Percentiles rank a stretch among this genome's conserved stretches.
Conservation (phyloP, 192 early-diverging fungal genomes). For the Entrophospora sp. region DNA sequence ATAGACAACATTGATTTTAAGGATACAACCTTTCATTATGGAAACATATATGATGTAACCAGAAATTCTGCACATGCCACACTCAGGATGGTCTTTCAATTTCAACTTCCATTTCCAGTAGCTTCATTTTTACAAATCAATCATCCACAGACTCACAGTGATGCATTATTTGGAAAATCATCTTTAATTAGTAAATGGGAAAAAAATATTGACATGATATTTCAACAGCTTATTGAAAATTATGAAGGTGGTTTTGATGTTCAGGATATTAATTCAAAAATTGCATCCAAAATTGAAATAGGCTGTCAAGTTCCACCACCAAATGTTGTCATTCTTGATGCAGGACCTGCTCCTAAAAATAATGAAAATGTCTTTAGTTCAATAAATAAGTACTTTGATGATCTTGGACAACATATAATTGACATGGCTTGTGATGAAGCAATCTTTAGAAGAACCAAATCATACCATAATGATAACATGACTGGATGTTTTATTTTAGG, state of each 20-base stretch:
- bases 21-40: not conserved
- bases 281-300: not conserved
- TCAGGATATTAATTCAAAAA: not conserved
- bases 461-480: no score
- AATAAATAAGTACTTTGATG: not conserved
- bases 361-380: not conserved
- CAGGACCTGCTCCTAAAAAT: not conserved
- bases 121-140: no score
- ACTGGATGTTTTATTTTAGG: no score
- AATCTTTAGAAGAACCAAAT: not conserved
- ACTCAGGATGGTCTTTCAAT: not conserved
- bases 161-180: not conserved
- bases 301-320: not conserved
- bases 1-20: not conserved
- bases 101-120: no score
- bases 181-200: not conserved
- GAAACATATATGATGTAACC: not conserved
- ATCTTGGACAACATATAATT: not conserved
- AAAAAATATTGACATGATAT: no score
- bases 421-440: not conserved
- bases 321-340: not conserved
- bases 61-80: no score
- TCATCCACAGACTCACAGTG: not conserved
- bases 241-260: not conserved
- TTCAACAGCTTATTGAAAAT: no score